phyloP scores from a whole-genome alignment of 306 rosid species.

The Spatholobus suberectus region DNA sequence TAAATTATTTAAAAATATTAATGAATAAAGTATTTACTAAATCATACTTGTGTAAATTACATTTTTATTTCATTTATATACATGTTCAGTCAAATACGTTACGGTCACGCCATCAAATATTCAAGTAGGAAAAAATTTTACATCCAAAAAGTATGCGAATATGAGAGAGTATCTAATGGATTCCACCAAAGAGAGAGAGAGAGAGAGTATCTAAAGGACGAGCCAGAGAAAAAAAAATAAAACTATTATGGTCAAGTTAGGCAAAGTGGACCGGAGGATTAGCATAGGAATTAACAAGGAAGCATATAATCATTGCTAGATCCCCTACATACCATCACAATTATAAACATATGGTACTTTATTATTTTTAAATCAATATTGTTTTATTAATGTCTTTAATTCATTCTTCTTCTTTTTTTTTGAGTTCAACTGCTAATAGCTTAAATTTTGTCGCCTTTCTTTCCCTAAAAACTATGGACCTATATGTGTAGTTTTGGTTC shows the following conservation, averaged over 20 bases:
- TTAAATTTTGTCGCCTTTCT: not conserved
- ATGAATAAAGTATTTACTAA: not conserved
- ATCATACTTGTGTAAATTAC: not conserved
- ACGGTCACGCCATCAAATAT: not conserved
- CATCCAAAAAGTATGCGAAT: not conserved
- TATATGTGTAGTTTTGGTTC: no score
- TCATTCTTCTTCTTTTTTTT: not conserved
- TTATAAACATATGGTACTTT: not conserved
- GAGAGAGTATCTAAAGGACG: not conserved
- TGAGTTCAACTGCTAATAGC: not conserved
- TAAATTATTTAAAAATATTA: not conserved
- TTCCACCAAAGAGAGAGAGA: no score
- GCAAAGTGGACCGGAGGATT: not conserved
- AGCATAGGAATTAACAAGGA: not conserved
- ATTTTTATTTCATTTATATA: no score
- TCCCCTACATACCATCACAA: not conserved
- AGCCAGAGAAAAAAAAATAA: not conserved
- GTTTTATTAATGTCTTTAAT: not conserved
- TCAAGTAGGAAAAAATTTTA: not conserved
- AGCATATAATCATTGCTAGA: constrained; percentile 1
- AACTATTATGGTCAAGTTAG: not conserved
- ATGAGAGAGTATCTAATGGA: no score
- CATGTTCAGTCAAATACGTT: not conserved
- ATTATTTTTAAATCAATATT: not conserved
- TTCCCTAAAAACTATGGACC: not conserved